These are phyloP conservation scores for Arthrobotrys entomopaga DNA, from an alignment of 2,329 filamentous ascomycete genomes.

Conservation along the genomic window DNA sequence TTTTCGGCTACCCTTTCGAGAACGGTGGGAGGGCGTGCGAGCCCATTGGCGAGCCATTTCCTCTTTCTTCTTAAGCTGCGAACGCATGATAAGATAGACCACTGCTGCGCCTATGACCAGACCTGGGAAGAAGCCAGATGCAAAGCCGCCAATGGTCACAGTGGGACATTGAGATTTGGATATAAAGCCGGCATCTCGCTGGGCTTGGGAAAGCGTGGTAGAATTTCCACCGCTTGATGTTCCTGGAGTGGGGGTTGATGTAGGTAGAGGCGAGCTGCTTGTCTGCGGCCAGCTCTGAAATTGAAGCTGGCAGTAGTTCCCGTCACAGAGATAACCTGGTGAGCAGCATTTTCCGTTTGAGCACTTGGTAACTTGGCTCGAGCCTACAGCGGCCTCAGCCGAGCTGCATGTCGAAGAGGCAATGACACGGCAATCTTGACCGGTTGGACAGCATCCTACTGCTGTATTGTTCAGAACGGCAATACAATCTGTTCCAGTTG, in stretches of 20 bases:
- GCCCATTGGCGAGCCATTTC: conserved; percentile 25
- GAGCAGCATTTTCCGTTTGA: conserved; percentile 49
- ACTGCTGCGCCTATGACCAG: conserved; percentile 31
- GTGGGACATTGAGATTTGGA: conserved; percentile 37
- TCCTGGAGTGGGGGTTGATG: not conserved
- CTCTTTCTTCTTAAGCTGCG: conserved; percentile 17
- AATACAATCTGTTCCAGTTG: conserved; percentile 46
- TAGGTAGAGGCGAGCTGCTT: conserved; percentile 6
- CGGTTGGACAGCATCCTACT: conserved; percentile 48
- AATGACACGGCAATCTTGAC: conserved; percentile 49
- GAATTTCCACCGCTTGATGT: conserved; percentile 14
- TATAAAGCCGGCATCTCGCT: conserved; percentile 42
- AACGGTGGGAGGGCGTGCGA: conserved; percentile 41
- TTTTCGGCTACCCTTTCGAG: conserved; percentile 24
- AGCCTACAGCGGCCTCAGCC: conserved; percentile 2
- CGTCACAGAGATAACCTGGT: conserved; percentile 50
- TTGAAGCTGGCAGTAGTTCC: conserved; percentile 42
- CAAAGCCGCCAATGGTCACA: conserved; percentile 41
- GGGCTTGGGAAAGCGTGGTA: conserved; percentile 42
- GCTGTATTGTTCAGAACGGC: conserved; percentile 42
- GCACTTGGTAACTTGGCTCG: conserved; percentile 28
- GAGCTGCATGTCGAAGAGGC: conserved; percentile 29
- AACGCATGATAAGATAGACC: conserved; percentile 27
- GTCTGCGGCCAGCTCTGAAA: conserved; percentile 44
- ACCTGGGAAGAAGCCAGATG: conserved; percentile 43